Percentiles rank a stretch among this genome's conserved stretches.
Conservation (phyloP, 306 rosid species). For the Leucaena leucocephala region DNA sequence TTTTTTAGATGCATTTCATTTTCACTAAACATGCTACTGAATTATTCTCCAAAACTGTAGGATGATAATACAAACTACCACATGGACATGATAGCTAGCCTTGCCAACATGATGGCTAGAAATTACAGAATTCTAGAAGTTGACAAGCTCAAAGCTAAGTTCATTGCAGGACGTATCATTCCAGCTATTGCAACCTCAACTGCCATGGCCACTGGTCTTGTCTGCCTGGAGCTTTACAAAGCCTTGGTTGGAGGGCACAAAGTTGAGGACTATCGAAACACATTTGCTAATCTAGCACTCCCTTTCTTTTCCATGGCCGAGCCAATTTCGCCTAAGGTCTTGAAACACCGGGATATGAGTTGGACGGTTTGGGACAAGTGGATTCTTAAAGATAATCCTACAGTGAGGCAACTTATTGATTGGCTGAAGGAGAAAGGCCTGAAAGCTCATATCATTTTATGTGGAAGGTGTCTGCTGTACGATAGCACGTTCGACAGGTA, state of each 20-base stretch:
- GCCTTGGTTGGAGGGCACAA: conserved; percentile 77
- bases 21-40: neutral
- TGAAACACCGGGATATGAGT: conserved; percentile 71
- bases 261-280: conserved; percentile 87
- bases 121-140: conserved; percentile 95
- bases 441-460: conserved; percentile 81
- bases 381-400: conserved; percentile 73
- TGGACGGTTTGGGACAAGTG: conserved; percentile 99
- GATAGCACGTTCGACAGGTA: conserved; percentile 75
- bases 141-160: conserved; percentile 96
- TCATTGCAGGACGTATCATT: conserved; percentile 93
- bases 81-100: conserved; percentile 93
- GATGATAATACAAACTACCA: conserved; percentile 97
- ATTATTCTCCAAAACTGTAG: conserved; percentile 49
- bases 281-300: conserved; percentile 85
- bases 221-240: conserved; percentile 93
- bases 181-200: conserved; percentile 97
- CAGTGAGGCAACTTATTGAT: conserved; percentile 68
- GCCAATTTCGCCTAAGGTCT: conserved; percentile 86
- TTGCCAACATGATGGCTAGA: conserved; percentile 98
- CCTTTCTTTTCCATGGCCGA: conserved; percentile 93
- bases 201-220: conserved; percentile 96
- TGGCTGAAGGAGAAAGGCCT: conserved; percentile 83
- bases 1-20: neutral
- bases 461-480: conserved; percentile 75